Base-by-base conservation (phyloP, 2,329 filamentous ascomycete species). In the Fusarium aywerte region DNA sequence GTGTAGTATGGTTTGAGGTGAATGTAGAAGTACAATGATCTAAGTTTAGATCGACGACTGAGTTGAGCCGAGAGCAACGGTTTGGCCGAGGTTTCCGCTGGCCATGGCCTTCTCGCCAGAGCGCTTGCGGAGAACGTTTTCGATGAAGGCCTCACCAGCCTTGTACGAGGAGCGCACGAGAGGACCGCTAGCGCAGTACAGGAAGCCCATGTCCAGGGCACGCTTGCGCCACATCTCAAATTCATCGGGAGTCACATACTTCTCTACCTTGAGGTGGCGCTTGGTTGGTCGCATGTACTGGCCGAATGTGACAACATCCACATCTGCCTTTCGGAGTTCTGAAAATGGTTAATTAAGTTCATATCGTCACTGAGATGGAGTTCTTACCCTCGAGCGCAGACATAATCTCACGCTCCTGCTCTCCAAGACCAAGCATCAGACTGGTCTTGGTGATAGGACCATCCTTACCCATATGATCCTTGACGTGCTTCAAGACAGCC, bases 251-350 rank as follows among this genome's bases (percentile, higher is more conserved):
- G 93, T 95, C 44, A 99, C 87, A 77, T 99, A 99, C 78, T 95
- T 93, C 75, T 97, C 91, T 31, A 99, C 96, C 79, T 97, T 90
- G 88, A 99, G 95, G 79, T 99, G 96, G 42, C 95, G 88, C 84
- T 98, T 99, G 6, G 96, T 99, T 3, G 96, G 96, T 12, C 95
- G 92, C 96, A 99, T 99, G 83, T 99, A 99, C 83, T 99, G 96
- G n/a, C 96, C 96, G 72, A 99, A 99, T 0, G 96, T 99, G 58
- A 99, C 93, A 13, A 99, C 93, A 72, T 99, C 96, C 43, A 97
- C 94, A 62, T 92, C 83, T 58, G 89, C 86, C 68, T 89, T 89
- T 58, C 96, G 87, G 13, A 99, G 85, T 77, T 96, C 92, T 88
- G 33, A 12, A 20, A 20, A 20, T 7, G 36, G 51, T 73, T 68